These are phyloP conservation scores for Aspergillus fischeri DNA, from an alignment of 2,329 filamentous ascomycete genomes.

Conservation along the genomic window DNA sequence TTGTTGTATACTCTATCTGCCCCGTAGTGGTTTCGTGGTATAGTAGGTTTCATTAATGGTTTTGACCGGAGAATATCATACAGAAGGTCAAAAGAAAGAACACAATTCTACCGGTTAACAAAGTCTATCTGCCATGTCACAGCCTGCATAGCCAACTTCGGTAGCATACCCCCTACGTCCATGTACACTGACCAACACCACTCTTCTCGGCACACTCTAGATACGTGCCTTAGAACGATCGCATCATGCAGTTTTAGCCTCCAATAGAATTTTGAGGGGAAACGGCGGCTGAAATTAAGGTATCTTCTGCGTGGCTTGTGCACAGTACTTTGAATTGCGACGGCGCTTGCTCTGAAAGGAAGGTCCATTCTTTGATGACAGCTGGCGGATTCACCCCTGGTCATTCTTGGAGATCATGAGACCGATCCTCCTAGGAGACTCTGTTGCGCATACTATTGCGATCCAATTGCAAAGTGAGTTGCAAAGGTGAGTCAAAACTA, in stretches of 20 bases:
- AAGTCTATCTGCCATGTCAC: too few relatives aligned
- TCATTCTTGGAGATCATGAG: neutral
- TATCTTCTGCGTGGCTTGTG: neutral
- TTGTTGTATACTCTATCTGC: too few relatives aligned
- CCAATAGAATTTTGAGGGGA: neutral
- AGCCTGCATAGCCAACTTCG: too few relatives aligned
- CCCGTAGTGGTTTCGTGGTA: too few relatives aligned
- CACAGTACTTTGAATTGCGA: neutral
- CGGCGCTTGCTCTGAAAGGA: neutral
- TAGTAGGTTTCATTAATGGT: too few relatives aligned
- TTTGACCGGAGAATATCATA: too few relatives aligned
- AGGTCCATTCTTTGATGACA: neutral
- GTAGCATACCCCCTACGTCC: too few relatives aligned
- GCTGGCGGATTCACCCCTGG: neutral
- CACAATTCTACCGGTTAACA: too few relatives aligned
- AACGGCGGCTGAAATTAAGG: neutral
- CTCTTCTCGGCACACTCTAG: neutral
- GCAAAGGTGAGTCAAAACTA: too few relatives aligned
- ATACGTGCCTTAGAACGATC: neutral
- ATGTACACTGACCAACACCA: neutral
- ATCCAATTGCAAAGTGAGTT: neutral
- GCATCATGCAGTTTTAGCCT: neutral
- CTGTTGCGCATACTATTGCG: neutral
- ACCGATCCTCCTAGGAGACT: neutral
- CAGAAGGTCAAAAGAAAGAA: too few relatives aligned